Base-by-base conservation (phyloP, 1,139 yeast genomes). In the Nadsonia commutata region DNA sequence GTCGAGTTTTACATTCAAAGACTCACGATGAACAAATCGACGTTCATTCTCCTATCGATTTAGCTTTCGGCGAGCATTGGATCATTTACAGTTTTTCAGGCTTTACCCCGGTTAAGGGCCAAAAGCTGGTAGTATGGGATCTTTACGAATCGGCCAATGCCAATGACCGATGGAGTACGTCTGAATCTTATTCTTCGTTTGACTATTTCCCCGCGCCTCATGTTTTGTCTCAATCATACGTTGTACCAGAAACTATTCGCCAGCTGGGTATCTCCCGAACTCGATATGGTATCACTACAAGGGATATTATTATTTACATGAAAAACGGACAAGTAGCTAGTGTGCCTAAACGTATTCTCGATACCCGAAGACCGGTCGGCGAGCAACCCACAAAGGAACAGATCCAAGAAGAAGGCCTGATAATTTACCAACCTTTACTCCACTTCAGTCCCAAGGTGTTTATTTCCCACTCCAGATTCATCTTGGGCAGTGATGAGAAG, bases 21-120 rank as follows among this genome's bases (percentile, higher is more conserved):
- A 74, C 71, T 7, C 59, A 57, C 52, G 59, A 61, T 6, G 68
- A 66, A 8, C 49, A 53, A 2, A 64, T 64, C 31, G 62, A 56
- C 39, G 52, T 59, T 5, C 56, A 59, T 19, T 71, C 68, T 37
- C 60, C 66, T 1, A 54, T 84, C 18, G 67, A 70, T 21, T 55
- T 84, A 36, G 66, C 77, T 1, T 71, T 77, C 59, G 93, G 88
- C 45, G 97, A 90, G 56, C 78, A 86, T 59, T 88, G 94, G 85
- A 65, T 85, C 13, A 70, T 83, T 3, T 81, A 82, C 58, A 67
- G 90, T 0, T 83, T 74, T 56, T 74, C 70, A 57, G 67, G 76
- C 42, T 58, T 59, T 2, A 59, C 59, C 2, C 81, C 81, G 13
- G 56, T 72, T 51, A 58, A 64, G 22, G 76, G 77, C 44, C 75